Evolutionary conservation across 116 monocot species (phyloP).

Genomic region (Iris pallida): DNA sequence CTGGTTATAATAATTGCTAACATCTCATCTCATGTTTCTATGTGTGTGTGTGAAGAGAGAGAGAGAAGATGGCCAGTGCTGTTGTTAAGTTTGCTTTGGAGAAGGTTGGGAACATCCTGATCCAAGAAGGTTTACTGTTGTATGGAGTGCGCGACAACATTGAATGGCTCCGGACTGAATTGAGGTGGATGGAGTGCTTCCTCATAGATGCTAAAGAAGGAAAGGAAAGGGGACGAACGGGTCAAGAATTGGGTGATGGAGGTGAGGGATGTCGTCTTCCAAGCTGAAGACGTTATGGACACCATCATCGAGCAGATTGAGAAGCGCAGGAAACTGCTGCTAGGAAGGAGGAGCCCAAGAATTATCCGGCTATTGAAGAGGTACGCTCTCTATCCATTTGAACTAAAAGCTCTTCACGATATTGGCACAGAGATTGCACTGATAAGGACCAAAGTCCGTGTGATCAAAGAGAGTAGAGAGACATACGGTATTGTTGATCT

Average conservation of each 20-base stretch:
- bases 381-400: neutral
- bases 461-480: neutral
- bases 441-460: neutral
- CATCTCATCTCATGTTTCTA: too few species aligned
- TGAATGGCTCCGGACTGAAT: neutral
- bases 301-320: neutral
- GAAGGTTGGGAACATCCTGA: neutral
- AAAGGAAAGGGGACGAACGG: neutral
- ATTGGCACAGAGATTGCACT: neutral
- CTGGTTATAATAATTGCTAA: too few species aligned
- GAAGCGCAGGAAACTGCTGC: neutral
- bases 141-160: neutral
- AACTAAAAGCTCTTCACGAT: neutral
- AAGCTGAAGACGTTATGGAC: neutral
- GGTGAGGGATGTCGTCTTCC: neutral
- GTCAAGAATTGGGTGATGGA: neutral
- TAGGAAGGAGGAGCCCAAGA: neutral
- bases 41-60: too few species aligned
- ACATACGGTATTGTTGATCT: neutral
- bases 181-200: slow-evolving; percentile 1
- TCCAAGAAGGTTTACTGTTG: neutral
- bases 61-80: too few species aligned
- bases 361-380: neutral
- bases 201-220: neutral
- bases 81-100: neutral